These are phyloP conservation scores for Clathrospora elynae DNA, from an alignment of 2,329 filamentous ascomycete genomes.

Conservation along the genomic window DNA sequence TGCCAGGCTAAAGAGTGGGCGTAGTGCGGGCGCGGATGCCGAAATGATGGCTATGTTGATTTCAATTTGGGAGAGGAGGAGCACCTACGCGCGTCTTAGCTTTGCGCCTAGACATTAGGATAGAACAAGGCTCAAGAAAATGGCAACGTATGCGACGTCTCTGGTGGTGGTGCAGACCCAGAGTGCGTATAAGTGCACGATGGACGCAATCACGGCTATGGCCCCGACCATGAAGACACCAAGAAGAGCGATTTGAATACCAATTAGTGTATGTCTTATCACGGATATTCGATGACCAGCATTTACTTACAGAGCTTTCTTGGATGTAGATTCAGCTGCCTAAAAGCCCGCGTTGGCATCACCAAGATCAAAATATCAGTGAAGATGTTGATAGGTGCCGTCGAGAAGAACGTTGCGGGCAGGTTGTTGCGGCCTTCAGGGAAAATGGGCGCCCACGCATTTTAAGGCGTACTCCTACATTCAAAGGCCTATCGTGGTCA, in stretches of 20 bases:
- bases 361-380: conserved; percentile 26
- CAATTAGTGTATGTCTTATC: too few relatives aligned
- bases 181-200: conserved; percentile 25
- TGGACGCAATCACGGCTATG: conserved; percentile 27
- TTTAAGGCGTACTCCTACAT: conserved; percentile 17
- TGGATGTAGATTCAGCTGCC: conserved; percentile 20
- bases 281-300: too few relatives aligned
- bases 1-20: conserved; percentile 39
- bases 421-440: conserved; percentile 30
- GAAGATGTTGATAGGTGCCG: conserved; percentile 25
- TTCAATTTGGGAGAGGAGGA: conserved; percentile 51
- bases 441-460: conserved; percentile 26
- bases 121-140: conserved; percentile 17
- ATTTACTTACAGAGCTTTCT: conserved; percentile 18
- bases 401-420: conserved; percentile 23
- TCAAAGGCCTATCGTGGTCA: conserved; percentile 35
- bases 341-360: conserved; percentile 26
- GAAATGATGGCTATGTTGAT: conserved; percentile 51
- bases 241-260: conserved; percentile 23
- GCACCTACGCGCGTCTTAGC: conserved; percentile 15
- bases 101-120: neutral
- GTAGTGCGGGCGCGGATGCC: conserved; percentile 47
- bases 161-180: conserved; percentile 23
- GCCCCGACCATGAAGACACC: conserved; percentile 28
- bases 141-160: conserved; percentile 23